These are phyloP conservation scores for Effrenium voratum DNA, from an alignment of 73 alveolate species.

Conservation along the genomic window DNA sequence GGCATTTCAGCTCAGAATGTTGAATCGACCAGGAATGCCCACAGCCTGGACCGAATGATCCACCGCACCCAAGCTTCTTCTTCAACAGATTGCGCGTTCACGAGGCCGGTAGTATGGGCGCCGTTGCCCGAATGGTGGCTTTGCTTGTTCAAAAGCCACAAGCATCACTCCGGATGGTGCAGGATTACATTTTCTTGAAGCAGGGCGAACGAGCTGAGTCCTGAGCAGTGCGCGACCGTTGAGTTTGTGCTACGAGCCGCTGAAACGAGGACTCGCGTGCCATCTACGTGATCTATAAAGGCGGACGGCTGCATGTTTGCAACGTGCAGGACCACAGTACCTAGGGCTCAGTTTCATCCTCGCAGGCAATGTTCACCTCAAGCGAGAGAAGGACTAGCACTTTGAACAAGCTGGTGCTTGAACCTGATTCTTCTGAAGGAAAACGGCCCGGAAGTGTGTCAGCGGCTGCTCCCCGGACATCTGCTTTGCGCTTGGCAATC, in stretches of 20 bases:
- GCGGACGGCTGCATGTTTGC: background rate
- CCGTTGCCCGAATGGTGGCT: background rate
- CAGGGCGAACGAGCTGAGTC: slow-evolving; percentile 28
- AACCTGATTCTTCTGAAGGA: background rate
- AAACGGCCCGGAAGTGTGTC: slow-evolving; percentile 9
- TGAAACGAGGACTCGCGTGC: background rate
- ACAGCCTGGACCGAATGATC: slow-evolving; percentile 65
- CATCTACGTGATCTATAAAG: slow-evolving; percentile 69
- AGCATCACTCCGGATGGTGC: background rate
- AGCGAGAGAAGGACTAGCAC: background rate
- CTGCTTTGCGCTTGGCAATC: background rate
- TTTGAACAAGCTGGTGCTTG: background rate
- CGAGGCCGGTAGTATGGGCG: background rate
- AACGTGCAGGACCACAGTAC: background rate
- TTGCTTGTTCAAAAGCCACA: background rate
- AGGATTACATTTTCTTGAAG: slow-evolving; percentile 54
- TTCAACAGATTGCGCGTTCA: slow-evolving; percentile 59
- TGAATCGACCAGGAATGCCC: slow-evolving; percentile 11
- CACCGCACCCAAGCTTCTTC: slow-evolving; percentile 74
- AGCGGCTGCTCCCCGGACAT: slow-evolving; percentile 65
- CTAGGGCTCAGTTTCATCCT: too few relatives aligned
- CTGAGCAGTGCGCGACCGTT: background rate
- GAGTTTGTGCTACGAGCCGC: too few relatives aligned
- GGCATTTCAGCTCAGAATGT: background rate
- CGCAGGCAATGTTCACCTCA: slow-evolving; percentile 39